Percentiles rank a stretch among this genome's conserved stretches.
Evolutionary conservation across 2,329 filamentous ascomycete genomes (phyloP).

Genomic region (Talaromyces funiculosus): DNA sequence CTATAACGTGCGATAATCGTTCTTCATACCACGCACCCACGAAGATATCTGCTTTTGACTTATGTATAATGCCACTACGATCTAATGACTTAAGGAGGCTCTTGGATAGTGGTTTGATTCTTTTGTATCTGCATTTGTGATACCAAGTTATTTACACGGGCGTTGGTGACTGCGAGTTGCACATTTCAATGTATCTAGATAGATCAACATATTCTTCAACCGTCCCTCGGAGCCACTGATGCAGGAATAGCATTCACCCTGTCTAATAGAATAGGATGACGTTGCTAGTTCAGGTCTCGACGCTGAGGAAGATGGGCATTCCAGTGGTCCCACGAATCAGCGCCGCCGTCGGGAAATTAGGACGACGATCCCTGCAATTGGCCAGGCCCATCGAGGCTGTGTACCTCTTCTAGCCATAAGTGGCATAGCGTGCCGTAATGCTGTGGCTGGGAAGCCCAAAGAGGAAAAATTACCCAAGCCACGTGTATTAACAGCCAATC

Average conservation of each 20-base stretch:
- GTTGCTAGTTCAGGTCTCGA: no score
- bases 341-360: neutral
- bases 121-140: slow-evolving; percentile 2
- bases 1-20: slow-evolving; percentile 46
- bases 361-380: neutral
- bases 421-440: neutral
- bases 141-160: neutral
- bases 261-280: neutral
- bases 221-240: neutral
- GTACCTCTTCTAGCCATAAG: neutral
- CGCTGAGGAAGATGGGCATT: neutral
- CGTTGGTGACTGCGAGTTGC: neutral
- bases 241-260: neutral
- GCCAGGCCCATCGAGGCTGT: neutral
- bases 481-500: neutral
- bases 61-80: neutral
- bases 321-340: neutral
- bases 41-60: neutral
- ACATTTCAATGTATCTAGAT: slow-evolving; percentile 1
- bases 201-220: neutral
- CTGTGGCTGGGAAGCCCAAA: neutral
- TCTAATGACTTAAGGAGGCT: neutral
- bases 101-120: neutral
- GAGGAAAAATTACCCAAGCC: neutral
- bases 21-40: neutral